A percentile compares a stretch with the other conserved stretches of the same genome.
phyloP scores from a whole-genome alignment of 805 yeast genomes.

The Nakazawaea ishiwadae region DNA sequence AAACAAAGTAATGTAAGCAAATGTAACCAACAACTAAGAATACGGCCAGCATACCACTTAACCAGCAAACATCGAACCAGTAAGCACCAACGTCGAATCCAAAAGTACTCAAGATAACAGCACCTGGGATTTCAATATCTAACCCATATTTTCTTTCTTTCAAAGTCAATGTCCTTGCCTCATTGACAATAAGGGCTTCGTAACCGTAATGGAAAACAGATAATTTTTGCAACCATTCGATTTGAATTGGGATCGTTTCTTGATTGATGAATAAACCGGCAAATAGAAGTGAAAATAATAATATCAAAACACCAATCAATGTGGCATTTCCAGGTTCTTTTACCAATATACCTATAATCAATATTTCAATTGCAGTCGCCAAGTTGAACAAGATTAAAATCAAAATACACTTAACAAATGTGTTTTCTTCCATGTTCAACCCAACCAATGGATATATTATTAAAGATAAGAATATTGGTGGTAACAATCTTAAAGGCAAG shows the following conservation, averaged over 20 bases:
- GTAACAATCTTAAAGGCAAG: conserved; percentile 87
- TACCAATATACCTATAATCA: conserved; percentile 82
- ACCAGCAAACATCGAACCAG: conserved; percentile 56
- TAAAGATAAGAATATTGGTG: conserved; percentile 77
- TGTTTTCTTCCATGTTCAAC: conserved; percentile 69
- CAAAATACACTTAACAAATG: conserved; percentile 62
- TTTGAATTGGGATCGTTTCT: conserved; percentile 41
- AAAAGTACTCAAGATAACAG: conserved; percentile 91
- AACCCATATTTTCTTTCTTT: conserved; percentile 89
- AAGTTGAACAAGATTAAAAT: conserved; percentile 80
- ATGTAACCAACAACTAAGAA: conserved; percentile 70
- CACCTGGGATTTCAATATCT: conserved; percentile 95
- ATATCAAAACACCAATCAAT: conserved; percentile 75
- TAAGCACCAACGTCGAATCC: conserved; percentile 86
- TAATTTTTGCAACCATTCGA: conserved; percentile 73
- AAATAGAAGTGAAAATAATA: conserved; percentile 81
- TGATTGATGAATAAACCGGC: conserved; percentile 93
- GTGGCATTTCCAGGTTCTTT: conserved; percentile 92
- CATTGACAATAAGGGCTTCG: conserved; percentile 89
- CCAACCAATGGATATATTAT: conserved; percentile 91
- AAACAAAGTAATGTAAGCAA: conserved; percentile 65
- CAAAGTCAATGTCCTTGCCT: conserved; percentile 79
- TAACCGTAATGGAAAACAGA: conserved; percentile 95
- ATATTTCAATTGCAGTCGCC: conserved; percentile 78
- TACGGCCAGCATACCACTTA: conserved; percentile 50